Conservation (phyloP, 306 rosid genomes). For the Albizia julibrissin region DNA sequence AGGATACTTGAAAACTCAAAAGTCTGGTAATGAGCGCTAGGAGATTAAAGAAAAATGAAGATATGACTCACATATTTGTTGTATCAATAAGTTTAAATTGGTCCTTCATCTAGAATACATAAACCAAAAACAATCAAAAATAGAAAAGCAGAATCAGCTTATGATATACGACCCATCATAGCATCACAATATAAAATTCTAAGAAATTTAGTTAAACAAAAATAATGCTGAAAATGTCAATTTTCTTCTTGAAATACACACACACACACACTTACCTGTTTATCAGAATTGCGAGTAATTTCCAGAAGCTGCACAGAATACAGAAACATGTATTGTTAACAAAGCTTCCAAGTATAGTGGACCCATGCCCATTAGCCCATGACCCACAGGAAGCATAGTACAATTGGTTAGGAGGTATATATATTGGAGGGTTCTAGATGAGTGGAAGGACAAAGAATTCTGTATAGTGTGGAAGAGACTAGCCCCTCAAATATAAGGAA, state of each 20-base stretch:
- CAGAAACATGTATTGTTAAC: conserved; percentile 18
- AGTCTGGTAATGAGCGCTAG: conserved; percentile 19
- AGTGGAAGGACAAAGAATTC: neutral
- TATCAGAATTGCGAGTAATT: conserved; percentile 50
- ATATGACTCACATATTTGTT: conserved; percentile 61
- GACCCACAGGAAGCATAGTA: neutral
- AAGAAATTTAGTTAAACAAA: neutral
- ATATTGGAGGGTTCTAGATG: neutral
- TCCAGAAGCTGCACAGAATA: conserved; percentile 62
- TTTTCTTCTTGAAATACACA: neutral
- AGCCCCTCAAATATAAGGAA: neutral
- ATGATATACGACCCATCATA: neutral
- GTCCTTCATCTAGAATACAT: conserved; percentile 47
- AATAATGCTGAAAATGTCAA: neutral
- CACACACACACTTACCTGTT: conserved; percentile 46
- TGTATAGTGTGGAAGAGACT: neutral
- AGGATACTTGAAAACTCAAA: conserved; percentile 8
- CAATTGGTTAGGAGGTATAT: neutral
- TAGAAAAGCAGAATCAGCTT: conserved; percentile 6
- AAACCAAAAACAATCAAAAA: conserved; percentile 15
- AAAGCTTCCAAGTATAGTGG: conserved; percentile 14
- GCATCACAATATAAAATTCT: conserved; percentile 14
- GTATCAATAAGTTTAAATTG: conserved; percentile 66
- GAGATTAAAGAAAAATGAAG: conserved; percentile 16
- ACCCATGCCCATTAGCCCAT: neutral